A percentile compares a stretch with the other conserved stretches of the same genome.
These are phyloP conservation scores for Colletotrichum australisinense DNA, from an alignment of 2,329 filamentous ascomycete species.

Conservation along the genomic window DNA sequence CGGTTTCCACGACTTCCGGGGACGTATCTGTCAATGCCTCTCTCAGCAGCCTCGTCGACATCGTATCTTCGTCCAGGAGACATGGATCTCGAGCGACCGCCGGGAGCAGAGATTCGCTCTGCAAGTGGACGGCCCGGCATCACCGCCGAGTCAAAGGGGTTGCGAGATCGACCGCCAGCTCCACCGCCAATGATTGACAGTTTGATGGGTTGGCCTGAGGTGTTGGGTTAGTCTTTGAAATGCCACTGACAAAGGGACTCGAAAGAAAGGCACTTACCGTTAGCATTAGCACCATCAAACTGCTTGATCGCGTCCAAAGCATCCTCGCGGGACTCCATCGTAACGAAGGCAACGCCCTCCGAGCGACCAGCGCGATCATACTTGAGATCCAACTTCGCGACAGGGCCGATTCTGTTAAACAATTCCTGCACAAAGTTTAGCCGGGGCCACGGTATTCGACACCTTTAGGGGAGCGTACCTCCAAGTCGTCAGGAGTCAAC, in stretches of 20 bases:
- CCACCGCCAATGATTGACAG: conserved; percentile 72
- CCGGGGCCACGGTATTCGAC: background rate
- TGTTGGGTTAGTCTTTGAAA: conserved; percentile 12
- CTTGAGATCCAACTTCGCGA: conserved; percentile 75
- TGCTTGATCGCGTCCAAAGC: conserved; percentile 81
- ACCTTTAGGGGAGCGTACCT: conserved; percentile 61
- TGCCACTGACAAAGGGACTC: background rate
- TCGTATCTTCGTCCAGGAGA: conserved; percentile 60
- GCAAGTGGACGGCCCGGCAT: conserved; percentile 68
- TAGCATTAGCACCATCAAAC: conserved; percentile 91
- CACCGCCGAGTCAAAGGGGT: conserved; percentile 67
- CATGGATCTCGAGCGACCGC: conserved; percentile 71
- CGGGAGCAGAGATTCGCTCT: conserved; percentile 69
- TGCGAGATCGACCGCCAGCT: conserved; percentile 53
- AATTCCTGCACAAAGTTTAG: conserved; percentile 71
- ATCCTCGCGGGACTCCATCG: conserved; percentile 77
- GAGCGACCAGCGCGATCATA: conserved; percentile 93
- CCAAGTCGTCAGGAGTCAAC: conserved; percentile 84
- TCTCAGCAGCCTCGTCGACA: conserved; percentile 70
- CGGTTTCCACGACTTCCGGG: conserved; percentile 66
- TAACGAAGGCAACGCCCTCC: conserved; percentile 85
- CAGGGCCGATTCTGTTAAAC: conserved; percentile 81
- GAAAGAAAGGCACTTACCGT: conserved; percentile 61
- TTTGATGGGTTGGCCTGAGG: conserved; percentile 80
- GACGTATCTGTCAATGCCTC: conserved; percentile 83